Conservation (phyloP, 2,329 filamentous ascomycete species). For the Fusarium globosum region DNA sequence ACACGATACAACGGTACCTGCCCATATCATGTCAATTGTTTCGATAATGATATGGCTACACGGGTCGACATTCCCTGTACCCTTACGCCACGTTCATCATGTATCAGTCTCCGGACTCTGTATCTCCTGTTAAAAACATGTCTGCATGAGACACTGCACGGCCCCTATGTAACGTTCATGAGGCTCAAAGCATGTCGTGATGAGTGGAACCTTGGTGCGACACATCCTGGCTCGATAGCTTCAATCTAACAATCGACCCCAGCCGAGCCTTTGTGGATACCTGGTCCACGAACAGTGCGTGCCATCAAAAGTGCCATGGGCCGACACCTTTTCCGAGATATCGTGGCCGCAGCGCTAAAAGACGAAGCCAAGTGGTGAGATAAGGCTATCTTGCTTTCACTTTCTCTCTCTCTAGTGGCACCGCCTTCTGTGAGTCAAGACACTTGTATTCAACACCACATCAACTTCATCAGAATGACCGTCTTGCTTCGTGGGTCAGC, state of each 20-base stretch:
- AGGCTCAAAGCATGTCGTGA: conserved; percentile 35
- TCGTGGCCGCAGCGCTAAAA: not conserved
- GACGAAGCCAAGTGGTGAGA: not conserved
- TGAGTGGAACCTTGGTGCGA: conserved; percentile 31
- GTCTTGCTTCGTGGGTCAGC: conserved; percentile 57
- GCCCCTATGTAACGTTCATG: not conserved
- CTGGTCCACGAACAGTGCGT: not conserved
- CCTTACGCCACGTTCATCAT: not conserved
- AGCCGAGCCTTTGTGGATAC: conserved; percentile 24
- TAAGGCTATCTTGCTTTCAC: not conserved
- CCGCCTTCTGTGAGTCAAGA: not conserved
- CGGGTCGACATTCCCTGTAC: not conserved
- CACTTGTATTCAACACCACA: not conserved
- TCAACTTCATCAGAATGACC: conserved; percentile 46
- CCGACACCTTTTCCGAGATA: conserved; percentile 6
- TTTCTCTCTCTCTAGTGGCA: not conserved
- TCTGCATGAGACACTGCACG: not conserved
- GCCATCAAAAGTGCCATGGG: conserved; percentile 1
- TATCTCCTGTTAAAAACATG: not conserved
- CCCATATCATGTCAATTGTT: not conserved
- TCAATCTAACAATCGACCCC: conserved; percentile 25
- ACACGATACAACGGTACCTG: not conserved
- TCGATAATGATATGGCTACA: not conserved
- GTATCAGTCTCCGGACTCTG: no score
- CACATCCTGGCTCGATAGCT: conserved; percentile 33